Percentiles rank a stretch among this genome's conserved stretches.
Evolutionary conservation across 805 yeast genomes (phyloP).

Genomic region (Tetrapisispora pingtungensis): DNA sequence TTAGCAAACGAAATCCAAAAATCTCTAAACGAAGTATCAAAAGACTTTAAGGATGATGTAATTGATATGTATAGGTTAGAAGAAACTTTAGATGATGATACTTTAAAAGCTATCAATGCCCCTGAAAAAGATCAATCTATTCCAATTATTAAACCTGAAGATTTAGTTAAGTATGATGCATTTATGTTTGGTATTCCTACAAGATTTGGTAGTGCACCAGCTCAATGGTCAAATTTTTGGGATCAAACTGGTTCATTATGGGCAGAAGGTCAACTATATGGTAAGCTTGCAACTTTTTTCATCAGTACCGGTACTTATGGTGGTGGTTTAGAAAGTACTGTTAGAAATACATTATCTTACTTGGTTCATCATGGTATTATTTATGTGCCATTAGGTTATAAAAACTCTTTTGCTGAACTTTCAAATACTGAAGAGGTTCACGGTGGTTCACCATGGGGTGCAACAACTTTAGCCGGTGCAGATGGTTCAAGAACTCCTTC

Average conservation of each 20-base stretch:
- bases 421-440: constrained; percentile 56
- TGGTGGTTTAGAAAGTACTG: constrained; percentile 74
- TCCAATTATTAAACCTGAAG: constrained; percentile 50
- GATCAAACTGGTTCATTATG: constrained; percentile 69
- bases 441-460: constrained; percentile 84
- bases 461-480: constrained; percentile 65
- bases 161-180: constrained; percentile 56
- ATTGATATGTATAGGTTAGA: constrained; percentile 69
- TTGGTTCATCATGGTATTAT: constrained; percentile 70
- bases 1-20: constrained; percentile 58
- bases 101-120: constrained; percentile 49
- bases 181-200: constrained; percentile 75
- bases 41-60: constrained; percentile 44
- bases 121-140: constrained; percentile 46
- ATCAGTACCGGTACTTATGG: constrained; percentile 64
- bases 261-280: constrained; percentile 59
- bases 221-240: constrained; percentile 70
- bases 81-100: constrained; percentile 59
- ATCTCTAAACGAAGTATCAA: constrained; percentile 51
- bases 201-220: constrained; percentile 64
- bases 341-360: constrained; percentile 45
- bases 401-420: constrained; percentile 42
- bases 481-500: constrained; percentile 69
- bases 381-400: constrained; percentile 70
- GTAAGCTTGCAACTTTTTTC: constrained; percentile 67